phyloP scores from a whole-genome alignment of 495 filamentous ascomycete genomes.

The Daldinia concentrica region DNA sequence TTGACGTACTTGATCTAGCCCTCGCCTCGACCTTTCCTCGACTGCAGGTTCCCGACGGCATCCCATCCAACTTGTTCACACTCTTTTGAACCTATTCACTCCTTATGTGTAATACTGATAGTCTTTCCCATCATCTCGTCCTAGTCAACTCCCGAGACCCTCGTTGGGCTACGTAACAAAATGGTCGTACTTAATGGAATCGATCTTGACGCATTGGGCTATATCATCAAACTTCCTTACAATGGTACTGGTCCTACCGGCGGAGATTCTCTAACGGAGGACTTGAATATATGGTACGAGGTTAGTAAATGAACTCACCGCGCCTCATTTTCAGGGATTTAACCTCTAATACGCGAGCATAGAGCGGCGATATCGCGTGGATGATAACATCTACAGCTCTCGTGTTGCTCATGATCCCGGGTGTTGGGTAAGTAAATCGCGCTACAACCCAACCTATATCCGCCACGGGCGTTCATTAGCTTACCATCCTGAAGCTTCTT shows the following conservation, averaged over 20 bases:
- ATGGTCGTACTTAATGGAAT: slow-evolving; percentile 50
- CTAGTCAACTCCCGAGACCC: slow-evolving; percentile 11
- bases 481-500: slow-evolving; percentile 72
- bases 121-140: slow-evolving; percentile 11
- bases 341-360: slow-evolving; percentile 14
- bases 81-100: slow-evolving; percentile 35
- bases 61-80: slow-evolving; percentile 37
- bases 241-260: slow-evolving; percentile 72
- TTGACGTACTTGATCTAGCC: slow-evolving; percentile 37
- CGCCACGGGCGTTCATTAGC: slow-evolving; percentile 8
- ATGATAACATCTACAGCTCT: slow-evolving; percentile 87
- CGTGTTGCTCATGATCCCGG: slow-evolving; percentile 97
- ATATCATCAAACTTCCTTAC: slow-evolving; percentile 64
- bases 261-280: slow-evolving; percentile 75
- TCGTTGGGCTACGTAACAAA: slow-evolving; percentile 31
- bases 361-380: slow-evolving; percentile 93
- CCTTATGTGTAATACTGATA: slow-evolving; percentile 18
- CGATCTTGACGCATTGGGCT: slow-evolving; percentile 57
- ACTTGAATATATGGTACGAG: slow-evolving; percentile 86
- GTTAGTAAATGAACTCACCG: slow-evolving; percentile 54
- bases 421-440: slow-evolving; percentile 69
- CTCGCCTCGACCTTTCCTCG: slow-evolving; percentile 15
- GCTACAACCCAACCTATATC: slow-evolving; percentile 25
- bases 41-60: slow-evolving; percentile 8
- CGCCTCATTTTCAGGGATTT: not conserved